Base-by-base conservation (phyloP, 2,329 filamentous ascomycete genomes). In the Tolypocladium pustulatum region DNA sequence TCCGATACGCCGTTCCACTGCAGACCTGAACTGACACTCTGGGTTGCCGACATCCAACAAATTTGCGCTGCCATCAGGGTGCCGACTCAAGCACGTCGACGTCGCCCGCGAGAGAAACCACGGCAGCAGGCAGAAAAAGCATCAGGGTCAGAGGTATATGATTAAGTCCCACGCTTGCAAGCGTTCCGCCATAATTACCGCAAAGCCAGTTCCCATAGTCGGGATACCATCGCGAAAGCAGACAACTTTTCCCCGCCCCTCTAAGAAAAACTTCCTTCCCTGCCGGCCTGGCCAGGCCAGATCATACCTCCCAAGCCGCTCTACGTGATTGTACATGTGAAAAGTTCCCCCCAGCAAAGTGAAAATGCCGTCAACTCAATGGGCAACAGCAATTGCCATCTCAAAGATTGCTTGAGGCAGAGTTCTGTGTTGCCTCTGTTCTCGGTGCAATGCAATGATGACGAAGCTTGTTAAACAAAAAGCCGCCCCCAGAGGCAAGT, bases 381-480 rank as follows among this genome's bases (percentile, higher is more conserved):
- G 27, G 27, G 27, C 27, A 54, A 57, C 55, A 54, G 34, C 36
- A 55, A 55, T 54, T 17, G 15, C 49, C 46, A 27, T 30, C 49
- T 17, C 30, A 38, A n/a, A 17, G 54, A 27, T 49, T 56, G 54
- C 54, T 20, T 25, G 22, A 38, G 57, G 55, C 55, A 61, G 57
- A 58, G 57, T 62, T 57, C 59, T 62, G 59, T 62, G 7, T 36
- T 57, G 52, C 61, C 57, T 58, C 34, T 57, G 46, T 46, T 32
- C 54, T 54, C 36, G 25, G 30, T 25, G 36, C 46, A 27, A 54
- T n/a, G 3, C 53, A 38, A 38, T 27, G 32, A 12, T 37, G 52
- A 10, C 22, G 10, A 20, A 27, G 30, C 30, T 22, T 27, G 20
- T 34, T 5, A 52, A 52, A 34, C 49, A 34, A 52, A 52, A 52